Evolutionary conservation across 192 early-diverging fungal species (phyloP).

Genomic region (Paraglomus brasilianum): DNA sequence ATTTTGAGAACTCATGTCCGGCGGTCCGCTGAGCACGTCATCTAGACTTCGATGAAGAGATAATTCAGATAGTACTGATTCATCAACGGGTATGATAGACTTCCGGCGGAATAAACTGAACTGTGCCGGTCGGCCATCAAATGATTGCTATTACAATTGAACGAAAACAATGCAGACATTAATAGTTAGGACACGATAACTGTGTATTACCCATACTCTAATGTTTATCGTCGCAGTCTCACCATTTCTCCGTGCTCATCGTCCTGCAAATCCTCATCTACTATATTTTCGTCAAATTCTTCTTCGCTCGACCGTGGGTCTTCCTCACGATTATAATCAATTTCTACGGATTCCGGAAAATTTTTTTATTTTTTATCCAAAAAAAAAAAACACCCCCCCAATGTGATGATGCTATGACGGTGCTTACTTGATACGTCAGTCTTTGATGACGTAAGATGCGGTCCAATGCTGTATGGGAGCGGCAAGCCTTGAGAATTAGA

Average conservation of each 20-base stretch:
- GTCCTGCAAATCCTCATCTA: slow-evolving; percentile 2
- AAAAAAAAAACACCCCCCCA: too few relatives aligned
- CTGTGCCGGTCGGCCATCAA: slow-evolving; percentile 42
- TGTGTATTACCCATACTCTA: too few relatives aligned
- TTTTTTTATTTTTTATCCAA: too few relatives aligned
- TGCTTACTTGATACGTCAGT: slow-evolving; percentile 17
- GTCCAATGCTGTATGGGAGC: slow-evolving; percentile 18
- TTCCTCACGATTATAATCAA: slow-evolving; percentile 13
- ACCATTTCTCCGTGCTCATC: slow-evolving; percentile 30
- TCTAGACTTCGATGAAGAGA: slow-evolving; percentile 58
- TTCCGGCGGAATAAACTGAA: slow-evolving; percentile 58
- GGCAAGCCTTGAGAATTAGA: slow-evolving; percentile 38
- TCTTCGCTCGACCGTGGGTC: slow-evolving; percentile 8
- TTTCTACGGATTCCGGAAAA: too few relatives aligned
- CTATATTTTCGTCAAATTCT: not conserved
- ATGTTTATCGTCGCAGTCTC: not conserved
- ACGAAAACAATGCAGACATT: not conserved
- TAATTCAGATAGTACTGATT: slow-evolving; percentile 56
- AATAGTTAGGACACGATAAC: too few relatives aligned
- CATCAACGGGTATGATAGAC: slow-evolving; percentile 66
- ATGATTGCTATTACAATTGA: slow-evolving; percentile 40
- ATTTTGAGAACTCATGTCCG: slow-evolving; percentile 26
- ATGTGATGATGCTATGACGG: too few relatives aligned
- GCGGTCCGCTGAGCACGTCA: slow-evolving; percentile 42
- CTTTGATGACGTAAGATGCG: slow-evolving; percentile 11